Percentiles rank a stretch among this genome's conserved stretches.
phyloP scores from a whole-genome alignment of 495 filamentous ascomycete species.

The Sphaerosporella brunnea region DNA sequence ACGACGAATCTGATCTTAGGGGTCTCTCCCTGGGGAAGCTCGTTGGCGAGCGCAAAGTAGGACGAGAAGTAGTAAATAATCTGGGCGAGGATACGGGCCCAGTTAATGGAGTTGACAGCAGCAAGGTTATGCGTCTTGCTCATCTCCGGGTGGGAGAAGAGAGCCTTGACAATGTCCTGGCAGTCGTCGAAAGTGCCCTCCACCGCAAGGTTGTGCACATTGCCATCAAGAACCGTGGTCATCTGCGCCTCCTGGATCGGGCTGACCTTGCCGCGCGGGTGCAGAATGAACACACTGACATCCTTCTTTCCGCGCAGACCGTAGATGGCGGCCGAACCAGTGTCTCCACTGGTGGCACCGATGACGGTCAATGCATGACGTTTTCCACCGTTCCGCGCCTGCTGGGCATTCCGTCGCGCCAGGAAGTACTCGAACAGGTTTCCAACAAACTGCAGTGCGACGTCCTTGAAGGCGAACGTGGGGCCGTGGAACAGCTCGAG shows the following conservation, averaged over 20 bases:
- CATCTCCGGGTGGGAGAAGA: constrained; percentile 64
- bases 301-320: constrained; percentile 96
- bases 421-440: constrained; percentile 96
- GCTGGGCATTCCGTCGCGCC: constrained; percentile 50
- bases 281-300: constrained; percentile 75
- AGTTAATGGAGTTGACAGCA: constrained; percentile 85
- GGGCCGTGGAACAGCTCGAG: constrained; percentile 97
- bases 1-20: constrained; percentile 60
- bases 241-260: constrained; percentile 89
- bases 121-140: constrained; percentile 59
- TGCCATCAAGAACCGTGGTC: constrained; percentile 72
- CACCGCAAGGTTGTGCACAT: constrained; percentile 76
- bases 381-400: constrained; percentile 24
- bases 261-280: constrained; percentile 65
- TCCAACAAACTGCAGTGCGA: constrained; percentile 75
- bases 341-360: constrained; percentile 86
- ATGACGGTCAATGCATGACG: constrained; percentile 78
- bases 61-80: constrained; percentile 84
- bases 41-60: constrained; percentile 58
- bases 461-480: constrained; percentile 88
- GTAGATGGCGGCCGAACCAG: constrained; percentile 88
- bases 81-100: constrained; percentile 77
- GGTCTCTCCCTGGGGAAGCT: constrained; percentile 33
- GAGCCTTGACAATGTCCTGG: constrained; percentile 83
- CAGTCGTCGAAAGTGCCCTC: constrained; percentile 89